Percentiles rank a stretch among this genome's conserved stretches.
Conservation (phyloP, 805 yeast species). For the Cyberlindnera galapagoensis region DNA sequence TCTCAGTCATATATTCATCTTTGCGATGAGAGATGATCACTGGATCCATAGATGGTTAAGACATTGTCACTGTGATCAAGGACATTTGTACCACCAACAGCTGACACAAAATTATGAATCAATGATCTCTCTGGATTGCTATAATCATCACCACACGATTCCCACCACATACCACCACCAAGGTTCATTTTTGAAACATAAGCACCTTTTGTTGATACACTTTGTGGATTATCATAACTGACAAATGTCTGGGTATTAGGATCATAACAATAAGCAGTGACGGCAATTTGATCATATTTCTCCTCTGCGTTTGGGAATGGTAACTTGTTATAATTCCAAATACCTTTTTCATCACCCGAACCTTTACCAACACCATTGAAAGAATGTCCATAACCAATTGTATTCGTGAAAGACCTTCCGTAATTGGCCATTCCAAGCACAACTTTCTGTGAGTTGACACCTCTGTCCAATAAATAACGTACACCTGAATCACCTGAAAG, state of each 20-base stretch:
- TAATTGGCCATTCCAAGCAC: slow-evolving; percentile 85
- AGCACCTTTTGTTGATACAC: slow-evolving; percentile 50
- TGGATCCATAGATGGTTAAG: slow-evolving; percentile 7
- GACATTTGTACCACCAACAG: slow-evolving; percentile 9
- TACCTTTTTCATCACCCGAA: slow-evolving; percentile 40
- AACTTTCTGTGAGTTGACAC: slow-evolving; percentile 45
- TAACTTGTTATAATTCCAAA: slow-evolving; percentile 49
- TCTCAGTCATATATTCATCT: too few species aligned
- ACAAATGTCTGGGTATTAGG: slow-evolving; percentile 33
- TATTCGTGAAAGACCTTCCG: slow-evolving; percentile 52
- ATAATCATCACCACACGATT: slow-evolving; percentile 67
- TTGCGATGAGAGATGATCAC: slow-evolving; percentile 11
- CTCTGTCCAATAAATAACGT: slow-evolving; percentile 31
- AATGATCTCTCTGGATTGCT: slow-evolving; percentile 31
- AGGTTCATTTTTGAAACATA: slow-evolving; percentile 43
- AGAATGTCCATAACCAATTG: slow-evolving; percentile 33
- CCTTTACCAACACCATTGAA: slow-evolving; percentile 40
- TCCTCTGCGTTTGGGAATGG: slow-evolving; percentile 42
- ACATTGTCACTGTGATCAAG: slow-evolving; percentile 12
- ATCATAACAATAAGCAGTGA: slow-evolving; percentile 50
- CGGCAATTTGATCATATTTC: slow-evolving; percentile 42
- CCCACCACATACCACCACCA: slow-evolving; percentile 97
- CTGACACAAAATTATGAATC: slow-evolving; percentile 36
- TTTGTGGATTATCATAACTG: slow-evolving; percentile 58
- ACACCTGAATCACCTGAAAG: slow-evolving; percentile 44